phyloP scores from a whole-genome alignment of 192 early-diverging fungal species.

The Globomyces pollinis-pini region DNA sequence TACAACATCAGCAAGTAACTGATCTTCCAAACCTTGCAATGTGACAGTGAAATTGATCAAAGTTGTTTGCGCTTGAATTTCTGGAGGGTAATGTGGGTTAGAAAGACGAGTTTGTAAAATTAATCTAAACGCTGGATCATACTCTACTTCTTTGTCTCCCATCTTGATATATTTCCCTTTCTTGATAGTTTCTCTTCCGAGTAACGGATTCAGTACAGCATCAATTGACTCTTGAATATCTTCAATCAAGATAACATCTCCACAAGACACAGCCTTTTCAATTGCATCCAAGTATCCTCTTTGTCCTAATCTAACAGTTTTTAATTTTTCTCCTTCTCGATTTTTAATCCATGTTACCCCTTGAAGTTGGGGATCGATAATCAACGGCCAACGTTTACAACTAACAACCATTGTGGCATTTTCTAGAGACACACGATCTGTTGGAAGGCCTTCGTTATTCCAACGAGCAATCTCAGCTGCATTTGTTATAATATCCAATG shows the following conservation, averaged over 20 bases:
- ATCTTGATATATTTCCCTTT: constrained; percentile 59
- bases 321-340: constrained; percentile 44
- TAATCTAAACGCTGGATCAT: constrained; percentile 52
- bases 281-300: constrained; percentile 53
- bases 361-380: constrained; percentile 62
- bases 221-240: constrained; percentile 57
- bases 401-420: constrained; percentile 56
- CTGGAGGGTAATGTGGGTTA: constrained; percentile 61
- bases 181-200: constrained; percentile 60
- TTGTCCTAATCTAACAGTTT: constrained; percentile 49
- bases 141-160: constrained; percentile 65
- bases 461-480: constrained; percentile 57
- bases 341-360: constrained; percentile 60
- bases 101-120: constrained; percentile 55
- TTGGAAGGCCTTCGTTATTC: constrained; percentile 62
- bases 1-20: constrained; percentile 58
- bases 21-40: constrained; percentile 54
- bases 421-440: constrained; percentile 53
- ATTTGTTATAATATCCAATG: constrained; percentile 48
- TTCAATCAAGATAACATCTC: constrained; percentile 55
- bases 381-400: constrained; percentile 60
- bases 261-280: constrained; percentile 54
- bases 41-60: constrained; percentile 65
- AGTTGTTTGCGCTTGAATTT: constrained; percentile 61
- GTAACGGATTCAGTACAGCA: constrained; percentile 51